phyloP scores from a whole-genome alignment of 495 filamentous ascomycete species.

The Aspergillus nidulans region DNA sequence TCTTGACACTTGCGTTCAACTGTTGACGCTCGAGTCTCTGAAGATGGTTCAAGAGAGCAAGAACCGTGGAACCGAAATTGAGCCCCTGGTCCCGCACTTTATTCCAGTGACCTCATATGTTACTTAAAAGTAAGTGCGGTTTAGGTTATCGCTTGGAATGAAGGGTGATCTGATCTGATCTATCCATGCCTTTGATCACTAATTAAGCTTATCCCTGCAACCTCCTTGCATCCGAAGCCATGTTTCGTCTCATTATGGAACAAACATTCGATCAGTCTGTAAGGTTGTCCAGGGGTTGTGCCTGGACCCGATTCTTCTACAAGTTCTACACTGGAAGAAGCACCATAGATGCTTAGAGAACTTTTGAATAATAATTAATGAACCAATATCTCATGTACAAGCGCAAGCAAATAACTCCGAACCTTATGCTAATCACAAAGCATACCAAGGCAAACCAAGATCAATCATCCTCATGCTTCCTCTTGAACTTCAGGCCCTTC shows the following conservation, averaged over 20 bases:
- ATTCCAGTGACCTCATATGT: not conserved
- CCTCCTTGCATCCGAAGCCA: not conserved
- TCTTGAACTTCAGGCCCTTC: slow-evolving; percentile 46
- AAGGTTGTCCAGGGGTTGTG: not conserved
- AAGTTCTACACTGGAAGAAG: not conserved
- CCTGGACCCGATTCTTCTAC: not conserved
- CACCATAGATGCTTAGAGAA: not conserved
- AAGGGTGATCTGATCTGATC: not conserved
- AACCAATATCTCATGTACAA: slow-evolving; percentile 6
- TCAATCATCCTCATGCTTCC: slow-evolving; percentile 21
- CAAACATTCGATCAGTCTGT: not conserved
- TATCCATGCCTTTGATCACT: not conserved
- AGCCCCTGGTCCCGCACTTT: not conserved
- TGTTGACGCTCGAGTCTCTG: not conserved
- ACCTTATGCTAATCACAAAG: slow-evolving; percentile 15
- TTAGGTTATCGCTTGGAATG: not conserved
- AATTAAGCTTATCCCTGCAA: not conserved
- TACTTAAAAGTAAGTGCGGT: not conserved
- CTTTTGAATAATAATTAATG: not conserved
- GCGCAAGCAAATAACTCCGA: slow-evolving; percentile 9
- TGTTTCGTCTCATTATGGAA: not conserved
- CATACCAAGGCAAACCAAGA: slow-evolving; percentile 1
- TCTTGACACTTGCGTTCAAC: not conserved
- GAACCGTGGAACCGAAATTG: slow-evolving; percentile 5
- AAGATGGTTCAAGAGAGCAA: not conserved